Evolutionary conservation across 768 basidiomycete genomes (phyloP), one percentile per base, ranked within the genome.

Genomic region (Suillus paluster): DNA sequence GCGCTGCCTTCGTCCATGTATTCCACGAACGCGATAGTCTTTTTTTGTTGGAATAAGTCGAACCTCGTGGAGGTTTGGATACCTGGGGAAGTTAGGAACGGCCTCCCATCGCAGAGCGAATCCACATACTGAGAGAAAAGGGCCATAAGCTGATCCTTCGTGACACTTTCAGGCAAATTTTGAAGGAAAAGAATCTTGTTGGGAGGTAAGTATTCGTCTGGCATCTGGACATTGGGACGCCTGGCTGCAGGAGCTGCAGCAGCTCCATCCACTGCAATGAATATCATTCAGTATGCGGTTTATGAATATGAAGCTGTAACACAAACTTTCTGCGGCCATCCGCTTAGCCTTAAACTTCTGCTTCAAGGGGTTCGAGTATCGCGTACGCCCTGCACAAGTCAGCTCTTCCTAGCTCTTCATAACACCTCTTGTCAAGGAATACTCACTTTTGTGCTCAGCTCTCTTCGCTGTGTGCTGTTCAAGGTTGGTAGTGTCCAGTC

Each of bases 131-230:
- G 92, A 63, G 92, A 90, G 80, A 99, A 99, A 25, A 99, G 81
- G 2, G 88, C 87, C 76, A 91, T 86, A 63, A 99, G 89, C 71
- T 92, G 90, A 58, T 97, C 96, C 72, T 97, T 95, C 59, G 91
- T 95, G 66, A 95, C 95, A 45, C 77, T 90, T 72, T 97, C 95
- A 21, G 96, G 95, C 25, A 99, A 82, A 73, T 98, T 98, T 78
- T 99, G 97, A 66, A 99, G 75, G 85, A 99, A 99, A 57, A 99
- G 84, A 77, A 99, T 97, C 76, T 96, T 95, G 90, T 99, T 99
- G 42, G 97, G 97, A 2, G 97, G 97, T 8, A 99, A 86, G 76
- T 98, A 99, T 76, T 99, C 97, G 89, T 99, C 97, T 44, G 97
- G 96, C 95, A 99, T 97, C 74, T 96, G 94, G 63, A 97, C 91